Conservation (phyloP, 2,329 filamentous ascomycete genomes). For the Paramyrothecium roridum region DNA sequence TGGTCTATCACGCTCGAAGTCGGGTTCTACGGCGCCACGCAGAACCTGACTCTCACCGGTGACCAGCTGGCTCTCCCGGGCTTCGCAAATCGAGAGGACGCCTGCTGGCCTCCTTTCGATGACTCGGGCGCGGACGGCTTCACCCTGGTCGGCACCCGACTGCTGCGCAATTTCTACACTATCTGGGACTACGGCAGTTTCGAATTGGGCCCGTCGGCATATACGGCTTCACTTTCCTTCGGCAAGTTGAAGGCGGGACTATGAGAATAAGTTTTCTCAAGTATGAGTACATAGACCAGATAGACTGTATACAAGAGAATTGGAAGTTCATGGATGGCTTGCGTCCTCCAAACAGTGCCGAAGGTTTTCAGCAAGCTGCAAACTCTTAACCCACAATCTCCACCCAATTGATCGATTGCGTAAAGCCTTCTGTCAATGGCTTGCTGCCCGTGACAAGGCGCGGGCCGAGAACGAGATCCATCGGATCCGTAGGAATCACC, state of each 20-base stretch:
- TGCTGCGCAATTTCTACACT: constrained; percentile 29
- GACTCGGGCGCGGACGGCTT: constrained; percentile 15
- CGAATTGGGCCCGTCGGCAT: not conserved
- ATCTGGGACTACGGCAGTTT: constrained; percentile 25
- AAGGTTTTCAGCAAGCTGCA: too few relatives aligned
- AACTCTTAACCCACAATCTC: constrained; percentile 5
- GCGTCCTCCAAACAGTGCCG: too few relatives aligned
- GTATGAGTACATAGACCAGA: too few relatives aligned
- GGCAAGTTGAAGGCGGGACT: constrained; percentile 14
- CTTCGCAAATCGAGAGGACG: constrained; percentile 26
- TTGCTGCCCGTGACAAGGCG: constrained; percentile 7
- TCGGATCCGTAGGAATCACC: constrained; percentile 11
- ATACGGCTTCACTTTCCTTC: constrained; percentile 14
- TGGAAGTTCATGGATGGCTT: too few relatives aligned
- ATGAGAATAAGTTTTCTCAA: not conserved
- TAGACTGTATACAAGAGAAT: too few relatives aligned
- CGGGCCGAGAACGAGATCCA: constrained; percentile 11
- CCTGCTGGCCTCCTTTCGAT: constrained; percentile 32
- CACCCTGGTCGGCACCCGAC: constrained; percentile 23
- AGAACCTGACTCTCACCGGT: constrained; percentile 25
- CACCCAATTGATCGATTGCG: constrained; percentile 13
- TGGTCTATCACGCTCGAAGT: constrained; percentile 29
- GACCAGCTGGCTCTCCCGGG: constrained; percentile 26
- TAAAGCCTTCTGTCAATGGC: constrained; percentile 5
- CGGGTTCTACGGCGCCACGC: constrained; percentile 12